These are phyloP conservation scores for Mycena rebaudengoi DNA, from an alignment of 768 basidiomycete species.

Conservation along the genomic window DNA sequence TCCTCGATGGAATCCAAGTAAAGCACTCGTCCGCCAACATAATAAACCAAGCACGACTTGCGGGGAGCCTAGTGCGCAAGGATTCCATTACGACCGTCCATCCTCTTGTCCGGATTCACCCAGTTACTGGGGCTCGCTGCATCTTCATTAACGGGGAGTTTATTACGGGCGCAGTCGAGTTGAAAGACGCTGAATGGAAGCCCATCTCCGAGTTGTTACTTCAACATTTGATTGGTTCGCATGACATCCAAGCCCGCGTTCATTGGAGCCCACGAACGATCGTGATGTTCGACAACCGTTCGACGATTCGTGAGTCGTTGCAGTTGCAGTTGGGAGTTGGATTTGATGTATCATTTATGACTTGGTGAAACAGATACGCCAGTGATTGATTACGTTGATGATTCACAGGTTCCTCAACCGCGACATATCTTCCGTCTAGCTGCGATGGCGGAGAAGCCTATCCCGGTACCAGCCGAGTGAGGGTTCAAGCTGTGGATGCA, in stretches of 20 bases:
- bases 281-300: constrained; percentile 26
- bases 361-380: constrained; percentile 20
- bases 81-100: constrained; percentile 37
- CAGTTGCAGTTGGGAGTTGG: too few relatives aligned
- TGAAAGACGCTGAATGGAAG: constrained; percentile 37
- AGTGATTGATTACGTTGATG: constrained; percentile 28
- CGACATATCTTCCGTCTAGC: constrained; percentile 31
- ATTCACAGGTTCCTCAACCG: constrained; percentile 21
- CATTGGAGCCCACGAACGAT: constrained; percentile 35
- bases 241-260: constrained; percentile 36
- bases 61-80: constrained; percentile 37
- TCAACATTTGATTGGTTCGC: constrained; percentile 32
- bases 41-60: constrained; percentile 30
- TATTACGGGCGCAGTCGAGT: constrained; percentile 32
- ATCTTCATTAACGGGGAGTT: constrained; percentile 41
- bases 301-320: constrained; percentile 19
- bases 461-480: constrained; percentile 24
- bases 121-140: constrained; percentile 35
- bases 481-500: too few relatives aligned
- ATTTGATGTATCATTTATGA: neutral
- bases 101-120: constrained; percentile 41
- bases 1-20: constrained; percentile 27
- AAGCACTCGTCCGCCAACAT: constrained; percentile 36
- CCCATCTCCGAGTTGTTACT: constrained; percentile 34
- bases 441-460: constrained; percentile 30